Conservation (phyloP, 805 yeast genomes). For the Monosporozyma aerobia region DNA sequence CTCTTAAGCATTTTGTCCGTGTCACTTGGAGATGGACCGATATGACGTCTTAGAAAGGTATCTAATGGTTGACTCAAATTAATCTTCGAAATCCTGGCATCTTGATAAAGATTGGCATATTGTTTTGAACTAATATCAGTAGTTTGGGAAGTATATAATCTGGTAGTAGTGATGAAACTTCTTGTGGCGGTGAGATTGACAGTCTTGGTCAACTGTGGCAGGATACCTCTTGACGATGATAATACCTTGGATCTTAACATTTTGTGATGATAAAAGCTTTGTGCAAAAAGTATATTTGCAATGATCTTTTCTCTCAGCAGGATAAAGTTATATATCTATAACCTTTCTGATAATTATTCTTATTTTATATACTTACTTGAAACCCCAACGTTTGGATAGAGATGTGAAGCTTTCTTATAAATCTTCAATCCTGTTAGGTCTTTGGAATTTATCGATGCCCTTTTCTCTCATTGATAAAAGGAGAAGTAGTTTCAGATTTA, state of each 20-base stretch:
- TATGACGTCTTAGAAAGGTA: slow-evolving; percentile 81
- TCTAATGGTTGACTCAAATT: slow-evolving; percentile 41
- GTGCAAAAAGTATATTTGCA: background rate
- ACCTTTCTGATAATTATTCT: too few relatives aligned
- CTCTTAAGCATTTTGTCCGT: slow-evolving; percentile 55
- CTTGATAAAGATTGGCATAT: slow-evolving; percentile 40
- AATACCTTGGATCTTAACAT: slow-evolving; percentile 1
- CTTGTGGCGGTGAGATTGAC: background rate
- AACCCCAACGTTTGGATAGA: too few relatives aligned
- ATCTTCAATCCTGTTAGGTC: too few relatives aligned
- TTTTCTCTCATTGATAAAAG: too few relatives aligned
- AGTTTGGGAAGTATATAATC: background rate
- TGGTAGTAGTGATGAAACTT: background rate
- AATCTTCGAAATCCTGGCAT: slow-evolving; percentile 15
- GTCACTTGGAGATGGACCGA: slow-evolving; percentile 67
- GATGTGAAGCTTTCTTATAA: too few relatives aligned
- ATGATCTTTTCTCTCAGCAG: too few relatives aligned
- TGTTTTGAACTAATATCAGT: slow-evolving; percentile 38
- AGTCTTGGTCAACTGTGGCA: background rate
- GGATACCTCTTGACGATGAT: background rate
- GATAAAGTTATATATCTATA: too few relatives aligned
- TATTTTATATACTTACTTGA: too few relatives aligned
- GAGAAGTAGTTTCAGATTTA: too few relatives aligned
- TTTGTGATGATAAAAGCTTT: background rate
- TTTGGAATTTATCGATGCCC: too few relatives aligned